phyloP scores from a whole-genome alignment of 495 filamentous ascomycete species.

The Xylaria curta region DNA sequence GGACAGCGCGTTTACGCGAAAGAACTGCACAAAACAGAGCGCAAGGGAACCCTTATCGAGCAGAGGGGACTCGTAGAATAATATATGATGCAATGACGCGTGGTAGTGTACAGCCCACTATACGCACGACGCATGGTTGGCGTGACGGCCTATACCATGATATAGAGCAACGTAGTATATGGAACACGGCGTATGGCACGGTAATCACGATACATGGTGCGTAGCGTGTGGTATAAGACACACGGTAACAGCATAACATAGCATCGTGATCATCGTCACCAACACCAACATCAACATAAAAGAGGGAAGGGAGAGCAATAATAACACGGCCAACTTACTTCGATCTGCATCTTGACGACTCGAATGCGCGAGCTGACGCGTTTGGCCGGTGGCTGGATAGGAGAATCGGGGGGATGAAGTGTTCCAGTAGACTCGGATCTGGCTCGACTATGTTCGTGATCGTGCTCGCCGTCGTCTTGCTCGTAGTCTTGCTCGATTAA shows the following conservation, averaged over 20 bases:
- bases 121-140: neutral
- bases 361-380: neutral
- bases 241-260: neutral
- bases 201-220: neutral
- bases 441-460: neutral
- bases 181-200: neutral
- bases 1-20: neutral
- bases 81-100: neutral
- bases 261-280: neutral
- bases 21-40: neutral
- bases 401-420: neutral
- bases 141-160: neutral
- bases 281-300: too few species aligned
- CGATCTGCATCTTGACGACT: conserved; percentile 26
- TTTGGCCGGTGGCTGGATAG: neutral
- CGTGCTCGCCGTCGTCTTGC: neutral
- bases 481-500: neutral
- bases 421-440: neutral
- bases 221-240: neutral
- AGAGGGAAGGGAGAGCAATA: too few species aligned
- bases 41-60: neutral
- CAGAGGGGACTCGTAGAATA: neutral
- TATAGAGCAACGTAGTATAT: neutral
- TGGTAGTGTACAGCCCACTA: neutral
- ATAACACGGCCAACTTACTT: conserved; percentile 16